These are phyloP conservation scores for Simplicillium aogashimaense DNA, from an alignment of 2,329 filamentous ascomycete species.

Conservation along the genomic window DNA sequence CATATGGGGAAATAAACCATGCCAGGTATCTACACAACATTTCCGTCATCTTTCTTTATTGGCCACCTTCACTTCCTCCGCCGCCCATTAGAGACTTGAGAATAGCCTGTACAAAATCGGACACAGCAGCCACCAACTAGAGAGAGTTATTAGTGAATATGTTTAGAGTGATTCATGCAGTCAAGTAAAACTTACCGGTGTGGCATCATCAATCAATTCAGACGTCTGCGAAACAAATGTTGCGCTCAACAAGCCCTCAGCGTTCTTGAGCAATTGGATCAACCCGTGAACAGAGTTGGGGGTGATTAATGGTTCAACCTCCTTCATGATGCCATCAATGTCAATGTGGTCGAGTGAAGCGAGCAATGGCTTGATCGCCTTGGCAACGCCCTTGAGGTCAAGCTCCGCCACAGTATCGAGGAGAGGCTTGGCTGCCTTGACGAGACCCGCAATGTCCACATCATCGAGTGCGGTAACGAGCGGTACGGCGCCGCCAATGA, in stretches of 20 bases:
- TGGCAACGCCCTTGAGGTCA: conserved; percentile 15
- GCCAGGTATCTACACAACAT: no score
- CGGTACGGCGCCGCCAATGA: conserved; percentile 24
- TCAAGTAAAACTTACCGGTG: not conserved
- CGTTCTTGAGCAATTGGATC: not conserved
- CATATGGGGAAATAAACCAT: no score
- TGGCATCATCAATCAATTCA: not conserved
- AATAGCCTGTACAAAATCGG: not conserved
- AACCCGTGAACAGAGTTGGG: not conserved
- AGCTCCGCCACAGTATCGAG: conserved; percentile 19
- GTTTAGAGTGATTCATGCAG: no score
- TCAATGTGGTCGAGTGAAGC: not conserved
- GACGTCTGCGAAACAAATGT: not conserved
- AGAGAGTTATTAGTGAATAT: no score
- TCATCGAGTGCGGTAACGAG: conserved; percentile 22
- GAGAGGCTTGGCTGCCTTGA: conserved; percentile 18
- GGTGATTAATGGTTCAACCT: not conserved
- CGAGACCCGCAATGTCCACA: conserved; percentile 23
- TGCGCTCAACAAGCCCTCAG: not conserved
- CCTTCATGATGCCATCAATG: not conserved
- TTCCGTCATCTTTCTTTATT: no score
- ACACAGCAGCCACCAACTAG: not conserved
- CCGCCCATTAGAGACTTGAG: not conserved
- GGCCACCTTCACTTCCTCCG: no score
- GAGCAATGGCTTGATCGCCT: not conserved